Percentiles rank a stretch among this genome's conserved stretches.
phyloP scores from a whole-genome alignment of 164 flowering plant genomes.

The Aristolochia contorta region DNA sequence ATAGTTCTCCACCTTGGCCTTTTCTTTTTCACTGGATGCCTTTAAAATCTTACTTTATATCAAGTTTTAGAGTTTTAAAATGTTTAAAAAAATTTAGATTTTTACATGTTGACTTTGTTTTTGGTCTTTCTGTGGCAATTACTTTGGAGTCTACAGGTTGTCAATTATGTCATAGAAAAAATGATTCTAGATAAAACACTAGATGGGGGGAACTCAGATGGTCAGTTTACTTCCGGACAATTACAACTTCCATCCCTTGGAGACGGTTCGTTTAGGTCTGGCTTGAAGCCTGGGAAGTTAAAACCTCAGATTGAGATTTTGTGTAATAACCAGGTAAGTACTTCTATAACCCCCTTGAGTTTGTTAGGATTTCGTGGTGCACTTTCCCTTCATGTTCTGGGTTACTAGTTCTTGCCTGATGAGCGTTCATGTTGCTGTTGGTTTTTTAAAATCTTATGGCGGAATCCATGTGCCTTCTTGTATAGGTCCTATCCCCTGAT shows the following conservation, averaged over 20 bases:
- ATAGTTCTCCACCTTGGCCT: slow-evolving; percentile 1
- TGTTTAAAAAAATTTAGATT: too few species aligned
- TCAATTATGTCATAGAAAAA: slow-evolving; percentile 84
- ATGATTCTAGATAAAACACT: slow-evolving; percentile 75
- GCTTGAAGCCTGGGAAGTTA: slow-evolving; percentile 64
- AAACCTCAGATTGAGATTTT: slow-evolving; percentile 83
- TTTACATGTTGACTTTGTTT: too few species aligned
- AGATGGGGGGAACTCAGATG: slow-evolving; percentile 48
- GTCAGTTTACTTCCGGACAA: slow-evolving; percentile 37
- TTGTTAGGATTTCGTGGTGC: too few species aligned
- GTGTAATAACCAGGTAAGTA: slow-evolving; percentile 85
- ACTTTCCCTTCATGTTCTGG: too few species aligned
- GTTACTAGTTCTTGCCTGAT: too few species aligned
- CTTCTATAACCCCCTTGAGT: too few species aligned
- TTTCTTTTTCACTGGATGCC: background rate
- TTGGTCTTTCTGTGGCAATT: background rate
- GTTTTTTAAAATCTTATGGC: background rate
- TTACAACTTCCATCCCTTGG: slow-evolving; percentile 29
- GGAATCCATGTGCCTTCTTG: background rate
- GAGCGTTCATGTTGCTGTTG: background rate
- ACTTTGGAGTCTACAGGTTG: slow-evolving; percentile 40
- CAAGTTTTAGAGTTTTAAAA: too few species aligned
- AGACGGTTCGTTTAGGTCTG: slow-evolving; percentile 56
- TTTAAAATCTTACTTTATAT: too few species aligned
- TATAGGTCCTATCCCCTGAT: slow-evolving; percentile 84